These are phyloP conservation scores for Yarrowia sp. DNA, from an alignment of 805 yeast species.

Conservation along the genomic window DNA sequence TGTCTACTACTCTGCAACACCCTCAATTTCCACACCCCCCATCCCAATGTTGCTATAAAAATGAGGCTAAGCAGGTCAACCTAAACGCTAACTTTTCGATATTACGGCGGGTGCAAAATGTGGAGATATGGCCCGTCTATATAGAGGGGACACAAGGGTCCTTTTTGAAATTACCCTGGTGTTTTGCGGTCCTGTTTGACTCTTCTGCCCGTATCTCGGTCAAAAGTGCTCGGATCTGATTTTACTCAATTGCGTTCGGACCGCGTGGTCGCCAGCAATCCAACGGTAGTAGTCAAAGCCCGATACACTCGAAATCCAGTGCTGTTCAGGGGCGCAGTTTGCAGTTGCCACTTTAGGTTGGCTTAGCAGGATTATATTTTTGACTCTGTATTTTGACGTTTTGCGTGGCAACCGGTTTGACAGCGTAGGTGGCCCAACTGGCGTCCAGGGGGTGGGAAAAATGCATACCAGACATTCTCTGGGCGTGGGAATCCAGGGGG, in stretches of 20 bases:
- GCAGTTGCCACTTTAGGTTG: slow-evolving; percentile 1
- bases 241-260: background rate
- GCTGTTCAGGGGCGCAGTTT: slow-evolving; percentile 10
- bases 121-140: background rate
- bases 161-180: background rate
- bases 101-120: background rate
- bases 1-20: background rate
- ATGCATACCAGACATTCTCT: too few species aligned
- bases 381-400: background rate
- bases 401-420: background rate
- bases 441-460: background rate
- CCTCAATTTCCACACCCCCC: background rate
- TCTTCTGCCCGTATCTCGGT: background rate
- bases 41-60: background rate
- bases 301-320: too few species aligned
- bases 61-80: background rate
- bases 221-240: background rate
- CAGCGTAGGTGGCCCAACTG: background rate
- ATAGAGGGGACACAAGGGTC: background rate
- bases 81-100: background rate
- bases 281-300: background rate
- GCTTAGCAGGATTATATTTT: background rate
- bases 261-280: background rate
- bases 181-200: background rate
- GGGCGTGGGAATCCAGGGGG: too few species aligned